phyloP scores from a whole-genome alignment of 2,329 filamentous ascomycete genomes.

The Beauveria varroae region DNA sequence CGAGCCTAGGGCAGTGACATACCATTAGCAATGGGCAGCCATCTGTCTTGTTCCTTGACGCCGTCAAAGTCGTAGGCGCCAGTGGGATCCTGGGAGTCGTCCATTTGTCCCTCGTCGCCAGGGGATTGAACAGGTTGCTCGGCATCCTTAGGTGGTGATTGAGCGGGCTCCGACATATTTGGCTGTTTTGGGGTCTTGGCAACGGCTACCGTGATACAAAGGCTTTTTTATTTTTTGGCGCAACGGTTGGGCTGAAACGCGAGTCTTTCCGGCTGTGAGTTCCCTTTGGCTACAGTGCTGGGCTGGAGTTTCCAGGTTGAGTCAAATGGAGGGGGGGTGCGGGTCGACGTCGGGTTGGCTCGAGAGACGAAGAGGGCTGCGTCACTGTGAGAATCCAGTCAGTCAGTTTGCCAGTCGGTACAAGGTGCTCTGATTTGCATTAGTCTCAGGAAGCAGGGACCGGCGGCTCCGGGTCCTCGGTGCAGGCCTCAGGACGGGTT shows the following conservation, averaged over 20 bases:
- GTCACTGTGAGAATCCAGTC: conserved; percentile 2
- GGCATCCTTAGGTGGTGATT: conserved; percentile 91
- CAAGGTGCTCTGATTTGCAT: conserved; percentile 3
- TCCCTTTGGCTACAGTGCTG: not conserved
- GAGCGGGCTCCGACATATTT: conserved; percentile 84
- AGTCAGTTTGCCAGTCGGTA: not conserved
- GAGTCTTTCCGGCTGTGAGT: not conserved
- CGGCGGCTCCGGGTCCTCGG: conserved; percentile 1
- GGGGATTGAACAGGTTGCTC: conserved; percentile 88
- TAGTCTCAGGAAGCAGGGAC: not conserved
- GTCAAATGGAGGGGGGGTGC: conserved; percentile 6
- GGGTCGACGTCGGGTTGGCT: conserved; percentile 9
- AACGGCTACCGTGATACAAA: conserved; percentile 35
- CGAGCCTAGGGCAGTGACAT: conserved; percentile 41
- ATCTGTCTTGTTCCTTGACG: conserved; percentile 98
- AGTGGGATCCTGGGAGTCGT: conserved; percentile 72
- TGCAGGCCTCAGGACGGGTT: not conserved
- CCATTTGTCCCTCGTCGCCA: conserved; percentile 93
- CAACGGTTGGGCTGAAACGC: conserved; percentile 7
- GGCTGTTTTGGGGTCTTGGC: conserved; percentile 43
- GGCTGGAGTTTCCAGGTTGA: conserved; percentile 5
- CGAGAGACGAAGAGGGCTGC: not conserved
- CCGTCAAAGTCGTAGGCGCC: conserved; percentile 81
- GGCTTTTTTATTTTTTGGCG: conserved; percentile 38
- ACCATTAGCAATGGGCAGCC: conserved; percentile 99